Evolutionary conservation across 805 yeast species (phyloP).

Genomic region (Ogataea henricii): DNA sequence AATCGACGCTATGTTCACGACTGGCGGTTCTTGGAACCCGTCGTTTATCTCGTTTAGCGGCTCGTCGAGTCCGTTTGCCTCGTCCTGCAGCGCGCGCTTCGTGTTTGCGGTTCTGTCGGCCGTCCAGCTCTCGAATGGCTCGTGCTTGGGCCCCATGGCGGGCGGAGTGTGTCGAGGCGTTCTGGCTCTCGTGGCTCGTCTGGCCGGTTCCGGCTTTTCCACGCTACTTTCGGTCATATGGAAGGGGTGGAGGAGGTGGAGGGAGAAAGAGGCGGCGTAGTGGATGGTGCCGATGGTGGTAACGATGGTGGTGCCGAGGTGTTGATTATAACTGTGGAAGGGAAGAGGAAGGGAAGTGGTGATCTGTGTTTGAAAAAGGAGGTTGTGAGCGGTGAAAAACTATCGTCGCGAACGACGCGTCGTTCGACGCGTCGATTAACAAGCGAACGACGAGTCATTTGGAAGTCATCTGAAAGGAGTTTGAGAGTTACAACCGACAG

Average conservation of each 20-base stretch:
- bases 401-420: no score
- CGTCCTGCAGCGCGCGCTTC: slow-evolving; percentile 15
- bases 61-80: slow-evolving; percentile 11
- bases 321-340: no score
- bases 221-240: slow-evolving; percentile 1
- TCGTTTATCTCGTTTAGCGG: not conserved
- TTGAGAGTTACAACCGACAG: no score
- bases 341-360: no score
- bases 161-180: slow-evolving; percentile 14
- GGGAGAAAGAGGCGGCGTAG: not conserved
- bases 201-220: not conserved
- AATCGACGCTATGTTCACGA: slow-evolving; percentile 56
- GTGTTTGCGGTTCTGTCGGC: slow-evolving; percentile 10
- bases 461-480: no score
- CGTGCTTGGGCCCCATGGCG: slow-evolving; percentile 2
- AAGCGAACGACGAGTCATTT: no score
- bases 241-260: not conserved
- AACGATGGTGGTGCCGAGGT: no score
- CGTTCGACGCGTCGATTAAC: no score
- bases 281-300: not conserved
- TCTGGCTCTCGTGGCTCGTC: slow-evolving; percentile 6
- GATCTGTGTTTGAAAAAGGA: no score
- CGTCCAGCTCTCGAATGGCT: slow-evolving; percentile 6
- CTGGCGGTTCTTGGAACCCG: slow-evolving; percentile 58
- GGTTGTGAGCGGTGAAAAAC: no score